A percentile compares a stretch with the other conserved stretches of the same genome.
Conservation (phyloP, 805 yeast species). For the Wickerhamiella hasegawae region DNA sequence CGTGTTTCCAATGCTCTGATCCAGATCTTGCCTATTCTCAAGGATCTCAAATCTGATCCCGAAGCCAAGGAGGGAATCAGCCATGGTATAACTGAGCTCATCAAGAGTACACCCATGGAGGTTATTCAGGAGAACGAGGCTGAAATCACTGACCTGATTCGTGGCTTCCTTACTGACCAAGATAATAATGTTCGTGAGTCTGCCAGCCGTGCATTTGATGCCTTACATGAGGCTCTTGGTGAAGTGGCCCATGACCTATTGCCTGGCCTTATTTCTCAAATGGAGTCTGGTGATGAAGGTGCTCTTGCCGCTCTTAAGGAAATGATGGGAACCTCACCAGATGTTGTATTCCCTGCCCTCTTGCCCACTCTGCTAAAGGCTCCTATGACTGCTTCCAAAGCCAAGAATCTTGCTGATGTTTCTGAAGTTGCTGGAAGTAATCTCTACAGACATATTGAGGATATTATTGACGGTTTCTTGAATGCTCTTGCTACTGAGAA, state of each 20-base stretch:
- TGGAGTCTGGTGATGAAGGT: constrained; percentile 33
- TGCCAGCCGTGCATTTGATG: constrained; percentile 84
- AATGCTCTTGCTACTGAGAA: constrained; percentile 26
- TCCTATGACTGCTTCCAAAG: constrained; percentile 72
- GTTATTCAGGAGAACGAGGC: constrained; percentile 49
- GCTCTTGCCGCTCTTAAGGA: constrained; percentile 84
- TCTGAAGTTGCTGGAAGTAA: constrained; percentile 64
- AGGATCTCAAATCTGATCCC: constrained; percentile 48
- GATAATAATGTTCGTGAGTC: constrained; percentile 67
- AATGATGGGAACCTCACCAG: constrained; percentile 79
- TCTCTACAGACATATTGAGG: constrained; percentile 51
- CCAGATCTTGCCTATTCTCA: constrained; percentile 72
- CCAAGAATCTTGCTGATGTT: constrained; percentile 29
- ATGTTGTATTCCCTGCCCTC: constrained; percentile 83
- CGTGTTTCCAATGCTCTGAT: constrained; percentile 76
- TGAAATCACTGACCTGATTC: constrained; percentile 55
- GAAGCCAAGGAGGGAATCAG: constrained; percentile 94
- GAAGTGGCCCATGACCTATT: constrained; percentile 74
- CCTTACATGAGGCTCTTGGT: constrained; percentile 68
- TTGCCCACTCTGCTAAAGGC: constrained; percentile 69
- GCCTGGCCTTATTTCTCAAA: constrained; percentile 62
- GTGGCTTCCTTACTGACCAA: constrained; percentile 63
- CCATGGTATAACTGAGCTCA: constrained; percentile 75
- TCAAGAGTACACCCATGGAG: constrained; percentile 44
- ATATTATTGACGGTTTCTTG: constrained; percentile 60